Evolutionary conservation across 768 basidiomycete species (phyloP).

Genomic region (Gymnopilus dilepis): DNA sequence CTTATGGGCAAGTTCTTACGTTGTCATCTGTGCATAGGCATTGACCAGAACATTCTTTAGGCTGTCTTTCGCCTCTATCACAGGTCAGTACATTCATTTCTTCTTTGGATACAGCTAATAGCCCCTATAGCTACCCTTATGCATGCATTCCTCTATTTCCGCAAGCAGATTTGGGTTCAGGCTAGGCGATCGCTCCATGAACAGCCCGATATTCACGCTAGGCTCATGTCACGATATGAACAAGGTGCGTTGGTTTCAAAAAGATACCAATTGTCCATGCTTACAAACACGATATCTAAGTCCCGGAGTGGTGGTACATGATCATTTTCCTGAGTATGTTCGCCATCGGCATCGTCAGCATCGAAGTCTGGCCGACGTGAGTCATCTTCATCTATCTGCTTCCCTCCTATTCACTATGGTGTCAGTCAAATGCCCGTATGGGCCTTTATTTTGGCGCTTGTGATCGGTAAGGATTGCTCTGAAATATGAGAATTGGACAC

Average conservation of each 20-base stretch:
- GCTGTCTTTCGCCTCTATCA: constrained; percentile 77
- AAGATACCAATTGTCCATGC: background rate
- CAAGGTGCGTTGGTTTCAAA: constrained; percentile 35
- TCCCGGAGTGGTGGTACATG: constrained; percentile 86
- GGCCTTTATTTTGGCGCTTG: constrained; percentile 65
- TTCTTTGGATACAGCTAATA: background rate
- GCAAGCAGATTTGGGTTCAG: constrained; percentile 76
- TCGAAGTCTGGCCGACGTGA: constrained; percentile 64
- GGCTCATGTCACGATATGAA: constrained; percentile 74
- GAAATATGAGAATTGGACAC: constrained; percentile 22
- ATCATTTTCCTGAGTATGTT: constrained; percentile 70
- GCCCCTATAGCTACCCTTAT: constrained; percentile 54
- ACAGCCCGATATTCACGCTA: constrained; percentile 82
- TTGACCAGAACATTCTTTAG: constrained; percentile 4
- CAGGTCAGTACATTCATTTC: constrained; percentile 30
- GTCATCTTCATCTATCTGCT: constrained; percentile 45
- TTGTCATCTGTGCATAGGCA: background rate
- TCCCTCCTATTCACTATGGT: constrained; percentile 38
- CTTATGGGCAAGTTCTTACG: constrained; percentile 53
- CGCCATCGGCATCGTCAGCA: constrained; percentile 63
- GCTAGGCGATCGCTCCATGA: constrained; percentile 70
- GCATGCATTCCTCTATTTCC: constrained; percentile 73
- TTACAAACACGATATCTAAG: constrained; percentile 13
- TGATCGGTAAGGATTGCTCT: constrained; percentile 50
- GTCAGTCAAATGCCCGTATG: constrained; percentile 40